phyloP scores from a whole-genome alignment of 176 grass and related monocot species.

The Oryza rufipogon region DNA sequence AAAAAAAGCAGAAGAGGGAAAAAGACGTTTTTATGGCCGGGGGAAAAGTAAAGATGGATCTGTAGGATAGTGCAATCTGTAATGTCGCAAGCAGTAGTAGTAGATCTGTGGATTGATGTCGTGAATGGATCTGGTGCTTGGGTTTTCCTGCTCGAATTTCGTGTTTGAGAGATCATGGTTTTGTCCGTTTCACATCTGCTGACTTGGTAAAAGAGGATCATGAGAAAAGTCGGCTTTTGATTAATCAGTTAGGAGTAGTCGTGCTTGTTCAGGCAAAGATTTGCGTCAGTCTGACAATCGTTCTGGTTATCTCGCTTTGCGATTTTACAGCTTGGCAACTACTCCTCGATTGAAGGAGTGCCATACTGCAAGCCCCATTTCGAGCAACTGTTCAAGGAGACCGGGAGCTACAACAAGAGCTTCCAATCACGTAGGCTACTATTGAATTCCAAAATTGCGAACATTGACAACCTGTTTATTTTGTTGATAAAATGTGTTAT shows the following conservation, averaged over 20 bases:
- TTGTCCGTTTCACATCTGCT: constrained; percentile 8
- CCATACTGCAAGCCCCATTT: constrained; percentile 98
- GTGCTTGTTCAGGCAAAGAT: not conserved
- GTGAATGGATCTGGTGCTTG: constrained; percentile 31
- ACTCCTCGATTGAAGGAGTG: constrained; percentile 83
- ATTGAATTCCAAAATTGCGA: not conserved
- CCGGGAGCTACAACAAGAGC: constrained; percentile 87
- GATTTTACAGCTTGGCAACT: constrained; percentile 65
- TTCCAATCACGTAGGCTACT: constrained; percentile 59
- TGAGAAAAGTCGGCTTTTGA: not conserved
- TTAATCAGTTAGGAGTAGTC: constrained; percentile 11
- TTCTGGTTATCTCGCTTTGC: not conserved
- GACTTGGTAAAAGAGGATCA: constrained; percentile 22
- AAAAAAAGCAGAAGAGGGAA: not conserved
- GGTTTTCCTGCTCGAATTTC: not conserved
- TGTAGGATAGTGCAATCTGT: constrained; percentile 15
- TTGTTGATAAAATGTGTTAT: not conserved
- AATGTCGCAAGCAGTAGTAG: not conserved
- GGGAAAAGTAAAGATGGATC: constrained; percentile 29
- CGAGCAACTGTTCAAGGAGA: constrained; percentile 88
- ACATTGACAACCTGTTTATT: not conserved
- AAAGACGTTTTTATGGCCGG: not conserved
- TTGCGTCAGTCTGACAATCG: not conserved
- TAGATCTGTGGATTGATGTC: constrained; percentile 39
- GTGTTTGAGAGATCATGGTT: not conserved